Conservation (phyloP, 2,329 filamentous ascomycete genomes). For the Hymenoscyphus linearis region DNA sequence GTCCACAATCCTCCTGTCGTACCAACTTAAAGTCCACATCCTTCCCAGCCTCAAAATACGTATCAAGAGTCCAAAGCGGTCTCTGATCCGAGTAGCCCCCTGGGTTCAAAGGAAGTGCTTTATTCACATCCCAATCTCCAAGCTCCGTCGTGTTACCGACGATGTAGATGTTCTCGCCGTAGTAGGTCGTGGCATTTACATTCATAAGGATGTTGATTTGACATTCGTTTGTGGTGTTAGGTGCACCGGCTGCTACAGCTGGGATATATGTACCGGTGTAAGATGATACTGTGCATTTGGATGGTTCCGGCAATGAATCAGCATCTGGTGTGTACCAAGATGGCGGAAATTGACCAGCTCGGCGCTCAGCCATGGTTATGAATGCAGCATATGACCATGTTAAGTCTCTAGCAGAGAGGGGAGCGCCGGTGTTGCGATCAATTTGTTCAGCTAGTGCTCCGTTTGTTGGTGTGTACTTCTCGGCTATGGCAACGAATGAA, state of each 20-base stretch:
- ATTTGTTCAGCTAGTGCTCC: conserved; percentile 65
- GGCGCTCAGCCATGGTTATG: conserved; percentile 53
- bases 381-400: conserved; percentile 72
- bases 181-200: conserved; percentile 42
- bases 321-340: conserved; percentile 47
- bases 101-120: conserved; percentile 35
- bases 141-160: conserved; percentile 39
- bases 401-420: conserved; percentile 59
- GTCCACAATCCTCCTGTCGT: conserved; percentile 39
- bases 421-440: conserved; percentile 45
- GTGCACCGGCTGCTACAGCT: conserved; percentile 40
- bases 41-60: conserved; percentile 38
- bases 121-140: conserved; percentile 36
- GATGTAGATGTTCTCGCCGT: conserved; percentile 44
- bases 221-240: conserved; percentile 26
- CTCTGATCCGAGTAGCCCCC: conserved; percentile 38
- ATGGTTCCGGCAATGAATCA: conserved; percentile 38
- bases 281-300: conserved; percentile 40
- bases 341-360: conserved; percentile 47
- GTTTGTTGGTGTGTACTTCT: conserved; percentile 47
- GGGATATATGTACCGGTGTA: conserved; percentile 38
- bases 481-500: conserved; percentile 44
- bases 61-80: conserved; percentile 41
- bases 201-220: conserved; percentile 39
- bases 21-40: conserved; percentile 43